Evolutionary conservation across 2,329 filamentous ascomycete species (phyloP).

Genomic region (Alternaria triticimaculans): DNA sequence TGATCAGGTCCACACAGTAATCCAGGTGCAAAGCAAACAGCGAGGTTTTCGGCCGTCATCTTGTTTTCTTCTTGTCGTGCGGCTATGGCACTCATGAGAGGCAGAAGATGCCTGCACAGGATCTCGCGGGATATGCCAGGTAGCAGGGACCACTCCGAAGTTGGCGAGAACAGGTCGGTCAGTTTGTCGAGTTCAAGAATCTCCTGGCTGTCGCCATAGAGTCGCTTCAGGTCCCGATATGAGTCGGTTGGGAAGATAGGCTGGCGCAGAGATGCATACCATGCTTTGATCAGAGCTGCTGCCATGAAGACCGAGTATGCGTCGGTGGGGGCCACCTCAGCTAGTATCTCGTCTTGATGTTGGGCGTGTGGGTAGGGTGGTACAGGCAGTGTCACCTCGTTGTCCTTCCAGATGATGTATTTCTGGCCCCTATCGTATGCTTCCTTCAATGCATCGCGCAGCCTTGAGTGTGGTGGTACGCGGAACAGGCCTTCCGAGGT

Average conservation of each 20-base stretch:
- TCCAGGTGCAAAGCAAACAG: conserved; percentile 62
- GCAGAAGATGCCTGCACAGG: conserved; percentile 59
- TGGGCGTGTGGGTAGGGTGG: conserved; percentile 42
- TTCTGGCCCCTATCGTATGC: conserved; percentile 63
- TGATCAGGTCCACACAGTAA: conserved; percentile 61
- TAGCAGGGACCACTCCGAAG: conserved; percentile 56
- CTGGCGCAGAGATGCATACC: conserved; percentile 61
- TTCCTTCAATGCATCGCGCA: conserved; percentile 60
- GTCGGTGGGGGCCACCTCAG: conserved; percentile 56
- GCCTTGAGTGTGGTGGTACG: conserved; percentile 58
- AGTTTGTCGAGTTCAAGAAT: conserved; percentile 52
- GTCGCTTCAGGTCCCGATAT: conserved; percentile 56
- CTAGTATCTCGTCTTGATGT: conserved; percentile 51
- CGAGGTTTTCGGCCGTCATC: conserved; percentile 62
- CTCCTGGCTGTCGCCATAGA: conserved; percentile 51
- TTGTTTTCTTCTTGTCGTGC: conserved; percentile 58
- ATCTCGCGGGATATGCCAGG: conserved; percentile 56
- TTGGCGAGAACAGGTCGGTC: conserved; percentile 54
- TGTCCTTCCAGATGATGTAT: conserved; percentile 61
- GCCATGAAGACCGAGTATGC: conserved; percentile 62
- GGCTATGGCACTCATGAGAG: conserved; percentile 57
- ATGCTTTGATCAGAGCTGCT: conserved; percentile 61
- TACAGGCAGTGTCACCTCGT: conserved; percentile 40
- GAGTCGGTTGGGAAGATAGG: conserved; percentile 59
- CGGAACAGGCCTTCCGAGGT: conserved; percentile 61